phyloP scores from a whole-genome alignment of 2,329 filamentous ascomycete species.

The Aspergillus sp. region DNA sequence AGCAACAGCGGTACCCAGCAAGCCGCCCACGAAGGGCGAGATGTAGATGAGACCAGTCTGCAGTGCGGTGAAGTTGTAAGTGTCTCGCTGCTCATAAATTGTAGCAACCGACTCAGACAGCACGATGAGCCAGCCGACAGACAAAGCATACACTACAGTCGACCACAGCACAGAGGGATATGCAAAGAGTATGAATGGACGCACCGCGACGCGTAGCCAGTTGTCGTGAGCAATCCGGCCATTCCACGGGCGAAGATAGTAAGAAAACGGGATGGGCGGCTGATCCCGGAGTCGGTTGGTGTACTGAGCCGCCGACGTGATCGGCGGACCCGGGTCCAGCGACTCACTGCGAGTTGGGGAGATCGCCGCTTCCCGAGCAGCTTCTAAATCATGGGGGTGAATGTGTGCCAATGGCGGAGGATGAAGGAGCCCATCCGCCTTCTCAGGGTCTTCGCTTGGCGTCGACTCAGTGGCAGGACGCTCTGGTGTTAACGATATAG shows the following conservation, averaged over 20 bases:
- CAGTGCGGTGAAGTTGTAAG: conserved; percentile 79
- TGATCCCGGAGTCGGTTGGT: conserved; percentile 68
- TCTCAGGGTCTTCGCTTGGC: conserved; percentile 14
- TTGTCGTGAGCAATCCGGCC: conserved; percentile 75
- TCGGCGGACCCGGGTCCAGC: conserved; percentile 27
- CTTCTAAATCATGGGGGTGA: conserved; percentile 32
- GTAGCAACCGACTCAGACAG: conserved; percentile 82
- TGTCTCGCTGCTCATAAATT: conserved; percentile 69
- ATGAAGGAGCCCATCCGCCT: conserved; percentile 17
- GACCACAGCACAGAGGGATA: conserved; percentile 93
- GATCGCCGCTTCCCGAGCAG: conserved; percentile 19
- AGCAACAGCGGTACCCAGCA: conserved; percentile 88
- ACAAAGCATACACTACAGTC: conserved; percentile 78
- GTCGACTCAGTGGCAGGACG: conserved; percentile 3
- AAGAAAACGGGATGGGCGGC: conserved; percentile 68
- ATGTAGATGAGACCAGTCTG: conserved; percentile 86
- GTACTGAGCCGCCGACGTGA: conserved; percentile 54
- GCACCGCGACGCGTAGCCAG: conserved; percentile 74
- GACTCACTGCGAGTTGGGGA: conserved; percentile 38
- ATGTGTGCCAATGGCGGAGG: conserved; percentile 12
- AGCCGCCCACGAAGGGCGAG: conserved; percentile 82
- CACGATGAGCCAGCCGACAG: conserved; percentile 93
- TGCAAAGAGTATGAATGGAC: conserved; percentile 82
- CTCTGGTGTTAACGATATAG: not conserved
- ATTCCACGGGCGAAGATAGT: conserved; percentile 75